Evolutionary conservation across 495 filamentous ascomycete genomes (phyloP), one percentile per base, ranked within the genome.

Genomic region (Daldinia bambusicola): DNA sequence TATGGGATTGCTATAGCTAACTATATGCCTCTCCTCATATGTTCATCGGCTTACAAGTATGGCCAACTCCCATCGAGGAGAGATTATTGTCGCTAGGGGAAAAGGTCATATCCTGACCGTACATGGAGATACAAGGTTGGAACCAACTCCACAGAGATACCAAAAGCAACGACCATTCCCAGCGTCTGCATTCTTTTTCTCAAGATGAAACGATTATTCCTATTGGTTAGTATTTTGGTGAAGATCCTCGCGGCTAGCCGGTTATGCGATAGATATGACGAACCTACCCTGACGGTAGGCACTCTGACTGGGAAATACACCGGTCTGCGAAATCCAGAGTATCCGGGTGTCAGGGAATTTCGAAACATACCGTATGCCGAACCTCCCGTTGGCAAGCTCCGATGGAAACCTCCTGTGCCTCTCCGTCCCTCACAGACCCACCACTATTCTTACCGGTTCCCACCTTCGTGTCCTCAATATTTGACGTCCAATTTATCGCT

Each of bases 311-410:
- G 80, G 40, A 74, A 30, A 32, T 82, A 75, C 55, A 80, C 77
- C n/a, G 83, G 83, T 6, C 70, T 82, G 37, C 70, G 80, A 63
- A 77, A 82, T 63, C 37, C 71, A 3, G 70, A 78, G 0, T 82
- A 76, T 52, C 77, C 77, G 9, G 69, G 77, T 7, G 79, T 82
- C 7, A 80, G 81, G 43, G 79, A 83, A 56, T 86, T 83, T 71
- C 82, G 83, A 41, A 78, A 75, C 58, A 81, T 86, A 50, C 81
- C 84, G 1, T 84, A 78, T 63, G 82, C 81, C 1, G 71, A 81
- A 53, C 74, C 80, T 3, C 83, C 84, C 0, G 67, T 82, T 6
- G 78, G 79, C 16, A 71, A 70, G 31, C 74, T 70, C 13, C 78
- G 83, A 53, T 84, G 78, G 79, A 75, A 78, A 20, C 81, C 83